Conservation (phyloP, 1,284 basidiomycete species). For the Moesziomyces sp. region DNA sequence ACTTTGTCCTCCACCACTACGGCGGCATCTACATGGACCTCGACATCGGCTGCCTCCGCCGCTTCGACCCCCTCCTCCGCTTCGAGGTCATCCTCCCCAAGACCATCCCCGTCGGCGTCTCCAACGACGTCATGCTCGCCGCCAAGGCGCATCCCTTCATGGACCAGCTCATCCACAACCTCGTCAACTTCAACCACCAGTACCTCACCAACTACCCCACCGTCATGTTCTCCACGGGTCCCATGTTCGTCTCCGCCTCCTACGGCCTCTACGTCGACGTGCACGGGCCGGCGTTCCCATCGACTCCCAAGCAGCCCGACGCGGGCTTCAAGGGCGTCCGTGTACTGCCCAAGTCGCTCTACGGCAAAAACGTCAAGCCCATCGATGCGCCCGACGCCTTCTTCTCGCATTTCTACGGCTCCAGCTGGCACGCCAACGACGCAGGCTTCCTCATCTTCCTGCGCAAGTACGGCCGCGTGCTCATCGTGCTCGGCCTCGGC, state of each 20-base stretch:
- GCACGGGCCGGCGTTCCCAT: conserved; percentile 91
- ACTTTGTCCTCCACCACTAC: conserved; percentile 92
- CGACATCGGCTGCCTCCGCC: conserved; percentile 92
- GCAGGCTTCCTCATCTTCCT: conserved; percentile 67
- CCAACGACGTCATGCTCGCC: conserved; percentile 96
- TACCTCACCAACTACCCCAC: conserved; percentile 97
- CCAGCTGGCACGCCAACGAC: conserved; percentile 78
- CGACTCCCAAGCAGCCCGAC: conserved; percentile 82
- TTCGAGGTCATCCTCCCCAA: conserved; percentile 91
- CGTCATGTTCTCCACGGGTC: conserved; percentile 98
- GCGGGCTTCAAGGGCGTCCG: conserved; percentile 73
- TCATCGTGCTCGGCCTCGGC: conserved; percentile 54
- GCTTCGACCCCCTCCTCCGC: conserved; percentile 85
- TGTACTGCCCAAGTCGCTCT: conserved; percentile 89
- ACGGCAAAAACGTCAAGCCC: conserved; percentile 92
- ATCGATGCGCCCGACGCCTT: conserved; percentile 88
- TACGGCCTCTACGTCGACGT: conserved; percentile 60
- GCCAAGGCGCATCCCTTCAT: conserved; percentile 88
- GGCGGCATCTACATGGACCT: conserved; percentile 97
- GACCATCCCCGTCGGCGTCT: conserved; percentile 87
- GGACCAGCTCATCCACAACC: conserved; percentile 87
- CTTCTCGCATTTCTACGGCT: conserved; percentile 89
- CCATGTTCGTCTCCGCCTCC: conserved; percentile 68
- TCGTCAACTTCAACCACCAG: conserved; percentile 90
- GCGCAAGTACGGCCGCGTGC: conserved; percentile 56